Base-by-base conservation (phyloP, 345 rosid species). In the Citrus unshiu region DNA sequence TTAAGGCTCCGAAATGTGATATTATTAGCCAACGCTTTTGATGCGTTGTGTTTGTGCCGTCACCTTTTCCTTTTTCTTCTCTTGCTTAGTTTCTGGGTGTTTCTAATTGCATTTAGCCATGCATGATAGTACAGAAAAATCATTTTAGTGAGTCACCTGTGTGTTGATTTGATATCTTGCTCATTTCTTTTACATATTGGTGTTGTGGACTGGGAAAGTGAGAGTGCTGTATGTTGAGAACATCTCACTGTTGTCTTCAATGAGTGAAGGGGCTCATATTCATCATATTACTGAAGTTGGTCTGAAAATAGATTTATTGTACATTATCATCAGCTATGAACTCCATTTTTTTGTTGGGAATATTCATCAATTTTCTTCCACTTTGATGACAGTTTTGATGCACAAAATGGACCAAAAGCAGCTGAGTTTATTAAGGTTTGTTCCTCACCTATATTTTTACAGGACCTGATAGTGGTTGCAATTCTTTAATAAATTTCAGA, bases 401-500 rank as follows among this genome's bases (percentile, higher is more conserved):
- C 85, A 78, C 85, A 87, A 40, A 92, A 91, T 86, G 99, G 99
- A 81, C 99, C 99, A 69, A 91, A 86, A 87, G 99, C 99, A 73
- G 99, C 98, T 66, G 97, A 90, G 32, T 91, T 91, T 83, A 95
- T 95, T 62, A 86, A 91, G 99, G 98, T 95, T 81, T 82, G 88
- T 88, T 72, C 49, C 77, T 51, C 67, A 32, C 46, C 62, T 32
- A 7, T 74, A 24, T 83, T 67, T 34, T 68, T 16, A 25, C 32
- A 2, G 5, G 58, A 25, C 7, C 30, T 51, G 1, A 54, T 32
- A 24, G 40, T 13, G 24, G 58, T 32, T 65, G 35, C 24, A 21
- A 10, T 56, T 5, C 9, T 32, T 30, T 60, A 27, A 7, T 40
- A 24, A 39, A 60, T 25, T 14, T 27, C 19, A 37, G 24, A 61